Base-by-base conservation (phyloP, 164 flowering plant species). In the Echeveria elegans region DNA sequence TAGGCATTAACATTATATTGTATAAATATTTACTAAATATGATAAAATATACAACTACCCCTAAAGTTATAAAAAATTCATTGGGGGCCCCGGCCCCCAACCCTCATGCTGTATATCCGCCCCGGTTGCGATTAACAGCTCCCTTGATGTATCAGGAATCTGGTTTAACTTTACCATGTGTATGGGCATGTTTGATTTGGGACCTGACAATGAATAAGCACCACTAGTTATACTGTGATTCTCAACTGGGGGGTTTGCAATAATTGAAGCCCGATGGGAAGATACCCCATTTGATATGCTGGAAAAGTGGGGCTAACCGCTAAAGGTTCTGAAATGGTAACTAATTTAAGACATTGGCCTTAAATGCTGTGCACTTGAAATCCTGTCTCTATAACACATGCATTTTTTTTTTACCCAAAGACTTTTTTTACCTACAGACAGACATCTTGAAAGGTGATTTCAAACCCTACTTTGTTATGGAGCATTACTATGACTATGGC, bases 361-460 rank as follows among this genome's bases (percentile, higher is more conserved):
- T 56, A 56, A 56, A 56, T 56, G 61, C 61, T 56, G 14, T 56
- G 61, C 61, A 26, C 19, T 56, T 56, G 30, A 15, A 50, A 28
- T 26, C 32, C 6, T 56, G 32, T 28, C 56, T 50, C n/a, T n/a
- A n/a, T n/a, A 21, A 3, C 61, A 26, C 32, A 56, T 56, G 61
- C 32, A 56, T 7, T 11, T 11, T 10, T 53, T 53, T 56, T 28
- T 12, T 28, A 3, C 18, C 7, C 16, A 26, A 4, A 11, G 15
- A 28, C 31, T 28, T 28, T 56, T 26, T 53, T 56, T 56, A 56
- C 61, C 19, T 26, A 29, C 61, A 56, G 61, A 12, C 32, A 56
- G 19, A 56, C 31, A 56, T 29, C 18, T 26, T 56, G 3, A 28
- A 56, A 56, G 61, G 32, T 56, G 31, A 56, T 56, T 56, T 56